Conservation (phyloP, 805 yeast genomes). For the Zygoascus biomembranicola region DNA sequence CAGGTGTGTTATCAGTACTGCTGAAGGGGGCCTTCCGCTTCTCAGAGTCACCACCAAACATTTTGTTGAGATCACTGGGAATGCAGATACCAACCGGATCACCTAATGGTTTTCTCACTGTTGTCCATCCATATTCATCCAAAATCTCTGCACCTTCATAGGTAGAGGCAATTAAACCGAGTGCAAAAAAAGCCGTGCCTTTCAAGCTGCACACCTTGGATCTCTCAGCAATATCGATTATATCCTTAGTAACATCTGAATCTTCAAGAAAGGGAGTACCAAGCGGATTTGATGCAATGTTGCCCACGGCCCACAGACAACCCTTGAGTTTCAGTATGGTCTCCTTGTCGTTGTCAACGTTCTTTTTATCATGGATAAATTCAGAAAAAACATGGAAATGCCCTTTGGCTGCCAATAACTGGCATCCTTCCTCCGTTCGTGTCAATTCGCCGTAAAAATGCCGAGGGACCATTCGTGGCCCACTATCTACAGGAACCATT, state of each 20-base stretch:
- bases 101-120: conserved; percentile 38
- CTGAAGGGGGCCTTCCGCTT: background rate
- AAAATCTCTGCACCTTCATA: conserved; percentile 75
- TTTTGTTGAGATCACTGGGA: conserved; percentile 22
- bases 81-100: conserved; percentile 34
- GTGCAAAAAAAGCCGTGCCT: conserved; percentile 68
- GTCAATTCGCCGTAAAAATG: conserved; percentile 78
- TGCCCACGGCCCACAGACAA: conserved; percentile 80
- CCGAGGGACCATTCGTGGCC: conserved; percentile 32
- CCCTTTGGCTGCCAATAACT: conserved; percentile 45
- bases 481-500: background rate
- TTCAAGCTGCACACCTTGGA: conserved; percentile 52
- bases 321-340: conserved; percentile 50
- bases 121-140: conserved; percentile 73
- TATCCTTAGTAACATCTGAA: conserved; percentile 42
- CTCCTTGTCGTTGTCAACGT: conserved; percentile 28
- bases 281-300: conserved; percentile 60
- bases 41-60: background rate
- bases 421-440: conserved; percentile 72
- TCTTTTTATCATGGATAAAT: conserved; percentile 20
- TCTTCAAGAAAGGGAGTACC: conserved; percentile 59
- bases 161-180: conserved; percentile 68
- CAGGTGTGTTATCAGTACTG: background rate
- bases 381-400: conserved; percentile 27
- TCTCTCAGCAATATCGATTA: conserved; percentile 42